Percentiles rank a stretch among this genome's conserved stretches.
These are phyloP conservation scores for Fusarium nygamai DNA, from an alignment of 2,329 filamentous ascomycete species.

Conservation along the genomic window DNA sequence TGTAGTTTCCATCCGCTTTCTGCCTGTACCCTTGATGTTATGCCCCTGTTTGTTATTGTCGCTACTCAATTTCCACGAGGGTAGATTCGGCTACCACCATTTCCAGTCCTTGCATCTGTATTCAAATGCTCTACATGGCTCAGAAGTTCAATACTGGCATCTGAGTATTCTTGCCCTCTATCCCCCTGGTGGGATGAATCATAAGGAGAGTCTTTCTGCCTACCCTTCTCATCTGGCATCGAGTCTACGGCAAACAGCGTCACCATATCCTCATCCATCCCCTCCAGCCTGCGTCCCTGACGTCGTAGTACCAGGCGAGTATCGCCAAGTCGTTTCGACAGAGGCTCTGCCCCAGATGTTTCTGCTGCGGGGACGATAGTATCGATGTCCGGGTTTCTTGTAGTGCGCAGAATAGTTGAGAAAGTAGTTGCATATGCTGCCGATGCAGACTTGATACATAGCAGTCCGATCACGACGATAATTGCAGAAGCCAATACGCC, in stretches of 20 bases:
- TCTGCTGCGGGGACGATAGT: background rate
- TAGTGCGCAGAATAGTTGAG: slow-evolving; percentile 15
- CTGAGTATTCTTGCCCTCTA: background rate
- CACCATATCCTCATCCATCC: accelerated
- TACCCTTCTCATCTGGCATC: background rate
- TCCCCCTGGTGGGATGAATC: accelerated
- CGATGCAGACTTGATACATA: background rate
- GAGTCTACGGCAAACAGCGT: background rate
- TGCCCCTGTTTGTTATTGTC: background rate
- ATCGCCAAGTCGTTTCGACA: background rate
- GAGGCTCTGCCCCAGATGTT: background rate
- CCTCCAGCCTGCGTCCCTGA: background rate
- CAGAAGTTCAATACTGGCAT: background rate
- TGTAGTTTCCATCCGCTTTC: too few relatives aligned
- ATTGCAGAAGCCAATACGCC: accelerated
- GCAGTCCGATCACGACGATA: background rate
- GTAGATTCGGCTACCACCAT: accelerated
- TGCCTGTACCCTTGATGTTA: too few relatives aligned
- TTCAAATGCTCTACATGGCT: background rate
- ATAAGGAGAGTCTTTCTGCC: accelerated
- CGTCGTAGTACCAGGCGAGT: background rate
- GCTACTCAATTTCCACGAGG: accelerated
- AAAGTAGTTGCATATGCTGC: slow-evolving; percentile 1
- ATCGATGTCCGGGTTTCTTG: slow-evolving; percentile 3
- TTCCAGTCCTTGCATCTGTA: accelerated